Base-by-base conservation (phyloP, 257 asterid genomes). In the Solanum megistacrolobum region DNA sequence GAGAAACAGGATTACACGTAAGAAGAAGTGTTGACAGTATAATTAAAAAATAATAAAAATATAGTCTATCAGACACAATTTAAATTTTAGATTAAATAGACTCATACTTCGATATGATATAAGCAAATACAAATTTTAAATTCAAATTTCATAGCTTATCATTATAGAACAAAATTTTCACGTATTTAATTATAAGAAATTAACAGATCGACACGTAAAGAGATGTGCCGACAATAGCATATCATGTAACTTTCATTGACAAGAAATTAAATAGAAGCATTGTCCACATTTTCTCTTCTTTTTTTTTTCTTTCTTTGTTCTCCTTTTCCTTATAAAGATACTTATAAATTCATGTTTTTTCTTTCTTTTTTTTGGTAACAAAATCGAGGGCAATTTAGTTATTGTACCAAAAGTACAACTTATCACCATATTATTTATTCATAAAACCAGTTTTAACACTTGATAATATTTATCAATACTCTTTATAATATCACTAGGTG, bases 31-130 rank as follows among this genome's bases (percentile, higher is more conserved):
- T 69, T 1, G 23, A 69, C 2, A 29, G 29, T 69, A 69, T 69
- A 69, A 68, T 68, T 29, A 69, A 69, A 2, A 12, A 27, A 12
- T 3, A 5, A 68, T 38, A 68, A 29, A 69, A 29, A 7, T 6
- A 0, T 69, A 0, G 1, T 68, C 3, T 3, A 13, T 29, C 23
- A 25, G 1, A 5, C 3, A 16, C 0, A 6, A 18, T 29, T 68
- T 68, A 27, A 27, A 0, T 68, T n/a, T 68, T 68, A 12, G 1
- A 68, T 68, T 1, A 68, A 68, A 68, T 25, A 25, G 0, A 25
- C 2, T 1, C 34, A 25, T 1, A 65, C 9, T 65, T 65, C 9
- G 10, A 21, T 21, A 21, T 20, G 12, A 60, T 21, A 60, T 8
- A 7, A 21, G 1, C 13, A 16, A 3, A 23, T 11, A 23, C 0